Evolutionary conservation across 495 filamentous ascomycete genomes (phyloP), one percentile per base, ranked within the genome.

Genomic region (Xylaria intraflava): DNA sequence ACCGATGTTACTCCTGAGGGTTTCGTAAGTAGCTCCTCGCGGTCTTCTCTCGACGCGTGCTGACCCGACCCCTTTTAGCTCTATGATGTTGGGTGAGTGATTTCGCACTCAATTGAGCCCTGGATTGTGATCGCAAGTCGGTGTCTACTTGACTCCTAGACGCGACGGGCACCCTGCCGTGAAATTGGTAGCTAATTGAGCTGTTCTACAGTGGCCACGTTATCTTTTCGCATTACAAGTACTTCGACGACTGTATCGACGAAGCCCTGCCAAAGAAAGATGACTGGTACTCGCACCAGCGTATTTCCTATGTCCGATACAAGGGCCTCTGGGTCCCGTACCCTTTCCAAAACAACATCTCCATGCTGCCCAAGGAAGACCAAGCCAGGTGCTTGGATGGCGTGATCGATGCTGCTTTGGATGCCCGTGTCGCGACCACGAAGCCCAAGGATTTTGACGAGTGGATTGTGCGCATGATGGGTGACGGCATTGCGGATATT

Each of bases 181-280:
- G 31, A 7, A 4, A 29, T n/a, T 20, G 39, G 19, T 16, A 3
- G 33, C 51, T 54, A 54, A 47, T 33, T 4, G 11, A 7, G 14
- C 24, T 20, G 22, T 33, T 54, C 23, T 24, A 5, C 26, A 54
- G 51, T 68, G 93, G 93, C 62, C 93, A 98, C 74, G 93, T 98
- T 75, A 97, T 98, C 72, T 98, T 98, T 82, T 98, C 93, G 56
- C 93, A 98, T 81, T 98, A 97, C 84, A 96, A 95, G 75, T 98
- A 98, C 84, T 98, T 98, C 70, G 93, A 98, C 74, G 94, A 98
- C 76, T 95, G 89, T 77, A 87, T 98, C 69, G 78, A 96, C 66
- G 91, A 98, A 77, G 93, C 93, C 51, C 83, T 98, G 40, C 94
- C 93, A 58, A 88, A 90, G 70, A 80, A 87, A 46, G 83, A 88